Evolutionary conservation across 2,329 filamentous ascomycete species (phyloP).

Genomic region (Trichoderma koningii): DNA sequence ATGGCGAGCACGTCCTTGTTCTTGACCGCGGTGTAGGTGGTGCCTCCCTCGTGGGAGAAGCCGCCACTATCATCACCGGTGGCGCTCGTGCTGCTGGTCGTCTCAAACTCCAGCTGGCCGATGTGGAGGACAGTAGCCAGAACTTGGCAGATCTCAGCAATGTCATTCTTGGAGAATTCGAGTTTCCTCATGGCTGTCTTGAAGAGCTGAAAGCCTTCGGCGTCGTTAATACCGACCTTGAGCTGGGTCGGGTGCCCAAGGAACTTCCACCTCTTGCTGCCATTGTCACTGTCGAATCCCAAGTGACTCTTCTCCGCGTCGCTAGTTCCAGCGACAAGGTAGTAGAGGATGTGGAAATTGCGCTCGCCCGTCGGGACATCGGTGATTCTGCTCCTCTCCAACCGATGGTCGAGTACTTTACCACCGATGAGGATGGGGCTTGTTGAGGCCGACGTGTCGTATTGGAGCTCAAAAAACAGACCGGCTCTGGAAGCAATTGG

Average conservation of each 20-base stretch:
- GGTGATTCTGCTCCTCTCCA: constrained; percentile 89
- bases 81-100: constrained; percentile 74
- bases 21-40: constrained; percentile 81
- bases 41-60: constrained; percentile 91
- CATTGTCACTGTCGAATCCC: constrained; percentile 56
- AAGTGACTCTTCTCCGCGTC: constrained; percentile 87
- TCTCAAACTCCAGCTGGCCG: constrained; percentile 92
- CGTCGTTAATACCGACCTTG: constrained; percentile 95
- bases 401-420: constrained; percentile 88
- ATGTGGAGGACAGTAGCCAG: constrained; percentile 95
- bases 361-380: constrained; percentile 93
- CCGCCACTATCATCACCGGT: constrained; percentile 90
- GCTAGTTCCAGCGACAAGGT: constrained; percentile 89
- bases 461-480: constrained; percentile 94
- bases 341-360: constrained; percentile 95
- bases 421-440: constrained; percentile 89
- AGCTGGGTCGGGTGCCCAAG: constrained; percentile 94
- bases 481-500: constrained; percentile 95
- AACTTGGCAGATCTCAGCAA: constrained; percentile 95
- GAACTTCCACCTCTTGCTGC: constrained; percentile 90
- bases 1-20: constrained; percentile 89
- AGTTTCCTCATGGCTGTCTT: constrained; percentile 93
- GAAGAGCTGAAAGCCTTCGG: constrained; percentile 94
- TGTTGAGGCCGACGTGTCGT: constrained; percentile 82
- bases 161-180: constrained; percentile 89